phyloP scores from a whole-genome alignment of 2,329 filamentous ascomycete genomes.

The Penicillium sp. region DNA sequence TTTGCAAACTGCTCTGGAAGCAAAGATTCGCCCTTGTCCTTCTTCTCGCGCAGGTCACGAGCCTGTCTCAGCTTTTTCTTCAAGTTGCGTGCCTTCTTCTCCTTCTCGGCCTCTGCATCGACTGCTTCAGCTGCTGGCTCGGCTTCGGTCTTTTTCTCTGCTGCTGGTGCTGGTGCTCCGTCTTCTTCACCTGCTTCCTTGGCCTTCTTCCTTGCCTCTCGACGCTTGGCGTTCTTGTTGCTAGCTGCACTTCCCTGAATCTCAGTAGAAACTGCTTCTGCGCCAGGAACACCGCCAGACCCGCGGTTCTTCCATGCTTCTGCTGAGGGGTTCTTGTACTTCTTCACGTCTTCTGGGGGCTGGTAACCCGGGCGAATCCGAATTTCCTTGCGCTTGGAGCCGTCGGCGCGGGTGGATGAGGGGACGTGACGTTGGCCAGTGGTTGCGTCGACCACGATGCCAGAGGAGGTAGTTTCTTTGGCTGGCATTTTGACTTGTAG shows the following conservation, averaged over 20 bases:
- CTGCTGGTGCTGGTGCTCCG: neutral
- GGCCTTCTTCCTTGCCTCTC: constrained; percentile 62
- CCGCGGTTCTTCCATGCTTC: constrained; percentile 77
- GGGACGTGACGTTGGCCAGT: constrained; percentile 87
- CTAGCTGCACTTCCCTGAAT: constrained; percentile 51
- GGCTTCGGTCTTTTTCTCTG: constrained; percentile 15
- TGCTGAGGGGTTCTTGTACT: constrained; percentile 91
- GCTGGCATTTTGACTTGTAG: constrained; percentile 42
- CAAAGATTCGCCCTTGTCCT: constrained; percentile 76
- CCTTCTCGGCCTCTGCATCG: constrained; percentile 72
- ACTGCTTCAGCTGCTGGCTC: neutral
- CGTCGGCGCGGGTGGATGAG: constrained; percentile 78
- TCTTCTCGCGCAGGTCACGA: constrained; percentile 83
- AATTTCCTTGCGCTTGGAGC: constrained; percentile 89
- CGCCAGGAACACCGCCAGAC: constrained; percentile 63
- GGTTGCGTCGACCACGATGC: constrained; percentile 70
- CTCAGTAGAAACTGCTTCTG: constrained; percentile 52
- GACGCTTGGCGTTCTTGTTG: constrained; percentile 83
- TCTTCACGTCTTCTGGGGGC: constrained; percentile 89
- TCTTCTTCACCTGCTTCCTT: constrained; percentile 34
- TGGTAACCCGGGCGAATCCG: constrained; percentile 89
- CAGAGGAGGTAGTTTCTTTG: constrained; percentile 46
- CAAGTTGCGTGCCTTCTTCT: constrained; percentile 88
- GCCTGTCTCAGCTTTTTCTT: constrained; percentile 96
- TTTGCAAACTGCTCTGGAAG: constrained; percentile 95